Conservation (phyloP, 2,329 filamentous ascomycete species). For the Aspergillus hiratsukae region DNA sequence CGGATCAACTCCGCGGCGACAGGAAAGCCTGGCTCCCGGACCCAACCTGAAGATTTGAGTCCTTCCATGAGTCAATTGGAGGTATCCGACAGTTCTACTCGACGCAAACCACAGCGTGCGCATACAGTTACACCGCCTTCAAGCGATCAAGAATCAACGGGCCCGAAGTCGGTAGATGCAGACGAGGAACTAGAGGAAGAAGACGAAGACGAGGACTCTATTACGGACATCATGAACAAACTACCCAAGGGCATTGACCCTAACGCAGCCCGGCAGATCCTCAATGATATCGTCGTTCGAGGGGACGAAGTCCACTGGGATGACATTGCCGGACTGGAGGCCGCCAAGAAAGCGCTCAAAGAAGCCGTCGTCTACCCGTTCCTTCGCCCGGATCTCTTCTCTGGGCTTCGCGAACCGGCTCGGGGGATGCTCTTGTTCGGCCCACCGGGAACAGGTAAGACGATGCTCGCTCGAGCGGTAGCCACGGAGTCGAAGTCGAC, state of each 20-base stretch:
- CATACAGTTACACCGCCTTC: conserved; percentile 44
- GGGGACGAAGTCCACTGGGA: conserved; percentile 94
- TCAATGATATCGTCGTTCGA: conserved; percentile 92
- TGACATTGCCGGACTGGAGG: conserved; percentile 85
- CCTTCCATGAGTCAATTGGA: conserved; percentile 22
- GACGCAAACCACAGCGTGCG: conserved; percentile 32
- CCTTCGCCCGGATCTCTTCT: conserved; percentile 89
- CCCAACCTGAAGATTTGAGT: conserved; percentile 27
- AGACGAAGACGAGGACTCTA: conserved; percentile 50
- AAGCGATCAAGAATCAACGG: conserved; percentile 37
- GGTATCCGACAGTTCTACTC: conserved; percentile 18
- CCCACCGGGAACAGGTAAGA: conserved; percentile 96
- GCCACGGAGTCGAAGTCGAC: conserved; percentile 92
- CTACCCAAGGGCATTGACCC: conserved; percentile 79
- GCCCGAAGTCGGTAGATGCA: conserved; percentile 47
- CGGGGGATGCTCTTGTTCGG: conserved; percentile 94
- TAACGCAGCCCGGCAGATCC: conserved; percentile 78
- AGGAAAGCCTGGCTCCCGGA: conserved; percentile 20
- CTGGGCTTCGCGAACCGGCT: conserved; percentile 88
- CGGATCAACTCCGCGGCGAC: conserved; percentile 5
- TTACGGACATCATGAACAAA: conserved; percentile 65
- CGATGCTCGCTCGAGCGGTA: conserved; percentile 91
- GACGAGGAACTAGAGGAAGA: conserved; percentile 39
- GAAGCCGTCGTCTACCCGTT: conserved; percentile 98
- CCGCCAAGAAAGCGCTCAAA: conserved; percentile 85